These are phyloP conservation scores for Aspergillus nidulans DNA, from an alignment of 495 filamentous ascomycete genomes.

Conservation along the genomic window DNA sequence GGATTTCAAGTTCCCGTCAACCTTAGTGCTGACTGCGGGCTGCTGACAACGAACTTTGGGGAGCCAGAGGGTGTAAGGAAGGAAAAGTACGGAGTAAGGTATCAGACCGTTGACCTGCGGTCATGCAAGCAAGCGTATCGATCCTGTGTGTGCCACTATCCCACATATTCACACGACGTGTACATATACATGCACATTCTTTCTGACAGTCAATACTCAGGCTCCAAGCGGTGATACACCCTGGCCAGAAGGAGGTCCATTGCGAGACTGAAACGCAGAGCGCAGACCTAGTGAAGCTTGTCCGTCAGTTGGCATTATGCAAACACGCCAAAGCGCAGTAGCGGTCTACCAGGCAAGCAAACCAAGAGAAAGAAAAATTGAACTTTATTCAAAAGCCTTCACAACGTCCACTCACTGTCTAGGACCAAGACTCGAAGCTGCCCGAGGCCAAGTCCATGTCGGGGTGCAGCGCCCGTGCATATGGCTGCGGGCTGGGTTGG, in stretches of 20 bases:
- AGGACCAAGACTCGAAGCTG: background rate
- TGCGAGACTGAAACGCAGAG: background rate
- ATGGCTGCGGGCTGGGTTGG: background rate
- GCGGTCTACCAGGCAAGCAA: no score
- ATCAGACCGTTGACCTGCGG: no score
- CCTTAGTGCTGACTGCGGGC: no score
- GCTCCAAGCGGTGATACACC: background rate
- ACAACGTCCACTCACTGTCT: background rate
- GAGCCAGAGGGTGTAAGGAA: no score
- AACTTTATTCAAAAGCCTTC: no score
- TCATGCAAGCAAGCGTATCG: background rate
- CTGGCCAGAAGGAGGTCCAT: background rate
- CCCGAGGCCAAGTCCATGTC: background rate
- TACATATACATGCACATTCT: background rate
- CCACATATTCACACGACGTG: no score
- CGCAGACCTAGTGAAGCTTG: background rate
- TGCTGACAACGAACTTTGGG: no score
- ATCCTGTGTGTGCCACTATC: no score
- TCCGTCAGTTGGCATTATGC: background rate
- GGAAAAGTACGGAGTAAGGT: no score
- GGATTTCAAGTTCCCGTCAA: background rate
- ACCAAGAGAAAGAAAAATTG: no score
- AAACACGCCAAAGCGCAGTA: no score
- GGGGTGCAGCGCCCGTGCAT: background rate
- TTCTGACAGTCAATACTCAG: background rate